A percentile compares a stretch with the other conserved stretches of the same genome.
Conservation (phyloP, 2,329 filamentous ascomycete species). For the Colletotrichum lentis region DNA sequence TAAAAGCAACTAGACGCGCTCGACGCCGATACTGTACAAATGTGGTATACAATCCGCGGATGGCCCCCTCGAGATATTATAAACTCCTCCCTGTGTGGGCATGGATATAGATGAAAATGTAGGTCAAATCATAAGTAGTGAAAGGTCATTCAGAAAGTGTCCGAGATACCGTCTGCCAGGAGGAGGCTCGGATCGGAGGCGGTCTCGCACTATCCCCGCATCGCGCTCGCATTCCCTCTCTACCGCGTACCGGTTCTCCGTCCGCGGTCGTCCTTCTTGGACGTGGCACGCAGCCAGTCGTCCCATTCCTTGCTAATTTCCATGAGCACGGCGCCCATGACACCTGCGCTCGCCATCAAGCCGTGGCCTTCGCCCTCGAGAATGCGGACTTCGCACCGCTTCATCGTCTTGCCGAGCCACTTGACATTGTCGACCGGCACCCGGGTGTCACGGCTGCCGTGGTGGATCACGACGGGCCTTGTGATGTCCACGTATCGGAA, state of each 20-base stretch:
- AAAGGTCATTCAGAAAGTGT: slow-evolving; percentile 10
- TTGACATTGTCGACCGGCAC: slow-evolving; percentile 95
- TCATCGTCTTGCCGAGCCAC: slow-evolving; percentile 95
- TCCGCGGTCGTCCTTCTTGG: slow-evolving; percentile 35
- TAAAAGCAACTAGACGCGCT: slow-evolving; percentile 9
- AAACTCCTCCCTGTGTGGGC: slow-evolving; percentile 8
- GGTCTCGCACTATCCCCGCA: neutral
- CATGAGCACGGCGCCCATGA: slow-evolving; percentile 94
- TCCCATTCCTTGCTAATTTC: slow-evolving; percentile 96
- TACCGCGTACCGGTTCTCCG: slow-evolving; percentile 34
- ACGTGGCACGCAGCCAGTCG: slow-evolving; percentile 75
- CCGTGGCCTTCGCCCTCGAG: slow-evolving; percentile 93
- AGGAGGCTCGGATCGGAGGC: neutral
- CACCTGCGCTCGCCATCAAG: slow-evolving; percentile 89
- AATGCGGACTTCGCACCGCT: slow-evolving; percentile 87
- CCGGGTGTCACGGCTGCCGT: slow-evolving; percentile 87
- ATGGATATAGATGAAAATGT: slow-evolving; percentile 12
- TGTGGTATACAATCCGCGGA: slow-evolving; percentile 21
- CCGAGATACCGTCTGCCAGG: neutral
- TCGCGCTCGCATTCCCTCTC: neutral
- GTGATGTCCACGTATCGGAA: slow-evolving; percentile 98
- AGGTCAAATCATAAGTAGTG: slow-evolving; percentile 14
- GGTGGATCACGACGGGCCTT: slow-evolving; percentile 89
- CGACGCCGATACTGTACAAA: slow-evolving; percentile 24
- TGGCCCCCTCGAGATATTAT: slow-evolving; percentile 11